Evolutionary conservation across 495 filamentous ascomycete species (phyloP).

Genomic region (Neurospora sp.): DNA sequence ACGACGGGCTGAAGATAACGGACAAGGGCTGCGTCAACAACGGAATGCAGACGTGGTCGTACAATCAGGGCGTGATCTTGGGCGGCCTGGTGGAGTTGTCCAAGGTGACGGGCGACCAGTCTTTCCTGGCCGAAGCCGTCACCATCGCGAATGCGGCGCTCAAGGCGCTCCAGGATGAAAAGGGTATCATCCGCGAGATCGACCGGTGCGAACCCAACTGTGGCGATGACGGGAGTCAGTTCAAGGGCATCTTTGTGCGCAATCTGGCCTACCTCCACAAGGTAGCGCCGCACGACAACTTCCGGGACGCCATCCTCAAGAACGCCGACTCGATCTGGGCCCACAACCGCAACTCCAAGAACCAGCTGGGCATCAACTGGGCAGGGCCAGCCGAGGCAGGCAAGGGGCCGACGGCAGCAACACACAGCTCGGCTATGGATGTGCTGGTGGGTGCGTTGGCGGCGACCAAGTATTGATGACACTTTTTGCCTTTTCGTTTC

Average conservation of each 20-base stretch:
- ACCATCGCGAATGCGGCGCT: conserved; percentile 59
- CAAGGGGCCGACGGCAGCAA: conserved; percentile 26
- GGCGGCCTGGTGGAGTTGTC: conserved; percentile 61
- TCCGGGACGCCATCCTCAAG: conserved; percentile 43
- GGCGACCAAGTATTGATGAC: conserved; percentile 5
- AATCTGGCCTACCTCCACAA: conserved; percentile 52
- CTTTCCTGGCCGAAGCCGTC: conserved; percentile 46
- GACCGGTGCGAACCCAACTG: conserved; percentile 51
- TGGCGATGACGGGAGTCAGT: conserved; percentile 53
- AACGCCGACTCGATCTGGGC: conserved; percentile 62
- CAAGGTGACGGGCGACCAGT: conserved; percentile 40
- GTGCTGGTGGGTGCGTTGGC: conserved; percentile 56
- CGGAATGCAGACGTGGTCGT: conserved; percentile 53
- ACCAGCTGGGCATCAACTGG: conserved; percentile 50
- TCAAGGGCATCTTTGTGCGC: conserved; percentile 73
- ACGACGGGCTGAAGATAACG: conserved; percentile 49
- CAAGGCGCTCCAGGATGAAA: conserved; percentile 37
- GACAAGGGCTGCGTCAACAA: conserved; percentile 55
- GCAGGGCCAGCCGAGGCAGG: conserved; percentile 47
- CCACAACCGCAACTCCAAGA: conserved; percentile 43
- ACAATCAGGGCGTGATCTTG: conserved; percentile 74
- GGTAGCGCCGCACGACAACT: conserved; percentile 39
- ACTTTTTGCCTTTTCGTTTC: too few relatives aligned
- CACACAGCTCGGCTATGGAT: conserved; percentile 60
- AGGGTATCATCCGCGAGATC: conserved; percentile 55